phyloP scores from a whole-genome alignment of 2,329 filamentous ascomycete genomes.

The Helotiales sp. region DNA sequence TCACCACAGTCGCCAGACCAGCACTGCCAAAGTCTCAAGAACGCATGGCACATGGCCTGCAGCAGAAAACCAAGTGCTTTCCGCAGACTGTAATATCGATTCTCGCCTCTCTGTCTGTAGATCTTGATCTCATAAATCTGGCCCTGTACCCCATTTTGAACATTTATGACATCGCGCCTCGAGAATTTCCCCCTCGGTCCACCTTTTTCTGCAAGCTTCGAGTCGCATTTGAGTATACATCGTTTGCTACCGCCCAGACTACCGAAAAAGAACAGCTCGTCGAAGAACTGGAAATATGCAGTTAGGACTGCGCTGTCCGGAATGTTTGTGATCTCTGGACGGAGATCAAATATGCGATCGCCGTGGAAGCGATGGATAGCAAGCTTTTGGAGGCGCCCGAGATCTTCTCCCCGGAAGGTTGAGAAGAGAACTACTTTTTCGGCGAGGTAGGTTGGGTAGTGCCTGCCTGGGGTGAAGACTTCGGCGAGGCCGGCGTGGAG shows the following conservation, averaged over 20 bases:
- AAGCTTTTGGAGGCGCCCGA: constrained; percentile 10
- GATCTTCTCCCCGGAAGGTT: neutral
- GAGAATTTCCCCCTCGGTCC: neutral
- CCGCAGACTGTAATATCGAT: neutral
- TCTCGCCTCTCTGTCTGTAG: neutral
- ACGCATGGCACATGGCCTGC: constrained; percentile 21
- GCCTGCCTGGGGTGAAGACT: constrained; percentile 10
- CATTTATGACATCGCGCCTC: neutral
- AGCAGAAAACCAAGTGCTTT: constrained; percentile 11
- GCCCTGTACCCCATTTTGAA: neutral
- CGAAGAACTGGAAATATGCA: constrained; percentile 19
- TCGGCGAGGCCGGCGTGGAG: neutral
- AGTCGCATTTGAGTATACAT: neutral
- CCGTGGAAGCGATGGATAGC: constrained; percentile 14
- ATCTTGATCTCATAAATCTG: constrained; percentile 7
- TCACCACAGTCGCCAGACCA: constrained; percentile 3
- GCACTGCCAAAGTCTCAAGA: constrained; percentile 17
- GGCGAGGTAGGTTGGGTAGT: constrained; percentile 12
- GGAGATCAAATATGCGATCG: constrained; percentile 12
- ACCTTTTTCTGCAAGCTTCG: neutral
- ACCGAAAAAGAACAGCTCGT: constrained; percentile 25
- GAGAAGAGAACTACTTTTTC: constrained; percentile 14
- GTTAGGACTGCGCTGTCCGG: constrained; percentile 6
- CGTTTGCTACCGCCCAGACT: constrained; percentile 9
- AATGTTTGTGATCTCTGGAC: neutral